Percentiles rank a stretch among this genome's conserved stretches.
Evolutionary conservation across 1,284 basidiomycete species (phyloP).

Genomic region (Ganoderma boninense): DNA sequence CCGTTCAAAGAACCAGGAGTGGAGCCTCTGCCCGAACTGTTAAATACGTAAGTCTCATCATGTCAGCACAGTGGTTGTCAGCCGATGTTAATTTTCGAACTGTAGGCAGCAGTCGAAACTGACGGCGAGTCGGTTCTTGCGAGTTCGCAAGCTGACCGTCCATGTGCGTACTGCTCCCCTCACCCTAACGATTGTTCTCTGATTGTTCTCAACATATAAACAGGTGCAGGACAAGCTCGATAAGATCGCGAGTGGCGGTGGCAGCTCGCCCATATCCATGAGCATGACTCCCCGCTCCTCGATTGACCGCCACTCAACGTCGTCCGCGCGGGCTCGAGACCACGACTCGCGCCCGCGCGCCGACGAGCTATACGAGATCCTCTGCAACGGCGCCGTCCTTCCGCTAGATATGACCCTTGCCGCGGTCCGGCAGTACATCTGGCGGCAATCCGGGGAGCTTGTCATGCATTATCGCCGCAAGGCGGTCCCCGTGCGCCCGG

Average conservation of each 20-base stretch:
- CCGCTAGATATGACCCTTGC: constrained; percentile 90
- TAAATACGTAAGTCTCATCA: constrained; percentile 70
- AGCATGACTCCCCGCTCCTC: constrained; percentile 55
- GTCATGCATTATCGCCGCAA: constrained; percentile 84
- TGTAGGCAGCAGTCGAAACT: constrained; percentile 81
- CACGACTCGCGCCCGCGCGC: constrained; percentile 48
- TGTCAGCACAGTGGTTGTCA: constrained; percentile 1
- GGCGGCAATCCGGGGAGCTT: constrained; percentile 84
- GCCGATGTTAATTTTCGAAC: constrained; percentile 20
- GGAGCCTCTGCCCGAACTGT: constrained; percentile 74
- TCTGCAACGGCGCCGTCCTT: constrained; percentile 85
- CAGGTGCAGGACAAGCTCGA: constrained; percentile 91
- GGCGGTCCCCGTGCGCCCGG: constrained; percentile 12
- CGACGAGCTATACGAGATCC: constrained; percentile 86
- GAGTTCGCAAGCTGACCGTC: constrained; percentile 83
- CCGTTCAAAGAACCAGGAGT: constrained; percentile 72
- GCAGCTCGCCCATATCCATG: constrained; percentile 38
- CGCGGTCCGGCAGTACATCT: constrained; percentile 87
- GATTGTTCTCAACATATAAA: neutral
- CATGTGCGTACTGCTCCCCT: constrained; percentile 66
- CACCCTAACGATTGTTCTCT: neutral
- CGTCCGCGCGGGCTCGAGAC: constrained; percentile 28
- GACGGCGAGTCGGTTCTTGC: constrained; percentile 86
- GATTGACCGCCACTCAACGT: constrained; percentile 45
- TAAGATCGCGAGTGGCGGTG: constrained; percentile 47